Base-by-base conservation (phyloP, 2,329 filamentous ascomycete genomes). In the Hortaea werneckii region DNA sequence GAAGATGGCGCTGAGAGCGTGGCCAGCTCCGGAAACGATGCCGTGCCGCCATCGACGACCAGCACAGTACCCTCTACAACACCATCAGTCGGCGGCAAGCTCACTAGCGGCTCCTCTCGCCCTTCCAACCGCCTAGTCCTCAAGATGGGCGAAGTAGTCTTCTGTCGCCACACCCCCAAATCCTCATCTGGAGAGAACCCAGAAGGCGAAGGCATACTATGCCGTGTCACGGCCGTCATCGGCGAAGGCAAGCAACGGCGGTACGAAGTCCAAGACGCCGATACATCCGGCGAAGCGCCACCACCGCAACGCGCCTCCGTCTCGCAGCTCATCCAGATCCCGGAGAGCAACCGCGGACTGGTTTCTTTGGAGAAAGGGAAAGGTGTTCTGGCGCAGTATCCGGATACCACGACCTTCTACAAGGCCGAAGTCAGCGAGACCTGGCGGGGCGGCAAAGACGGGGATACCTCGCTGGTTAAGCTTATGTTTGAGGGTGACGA, bases 371-470 rank as follows among this genome's bases (percentile, higher is more conserved):
- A 58, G 10, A 64, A 67, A 39, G 63, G 66, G 5, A 66, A 62
- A 48, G 59, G 67, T n/a, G 72, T 75, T 1, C 58, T 75, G 5
- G 72, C 72, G 29, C 62, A 74, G 44, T 75, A 75, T 50, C 72
- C 72, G 1, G 67, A 69, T 13, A 75, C 72, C 6, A 74, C 72
- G n/a, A 75, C 72, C 1, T 75, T 75, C 51, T 75, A 75, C 55
- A 72, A 71, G 51, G 72, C 72, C 1, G 71, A 74, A 51, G 71
- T 74, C 4, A 68, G 66, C 7, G 63, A 63, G 7, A 54, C 57
- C 5, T 72, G 70, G 68, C 61, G 55, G 27, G 59, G 58, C 6
- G 54, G 51, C 47, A 48, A 61, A 46, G 51, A 56, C 44, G 51
- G 58, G 37, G 55, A 51, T 6, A 63, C 64, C 13, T 58, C 64